Evolutionary conservation across 2,329 filamentous ascomycete species (phyloP).

Genomic region (Trematosphaeria pertusa): DNA sequence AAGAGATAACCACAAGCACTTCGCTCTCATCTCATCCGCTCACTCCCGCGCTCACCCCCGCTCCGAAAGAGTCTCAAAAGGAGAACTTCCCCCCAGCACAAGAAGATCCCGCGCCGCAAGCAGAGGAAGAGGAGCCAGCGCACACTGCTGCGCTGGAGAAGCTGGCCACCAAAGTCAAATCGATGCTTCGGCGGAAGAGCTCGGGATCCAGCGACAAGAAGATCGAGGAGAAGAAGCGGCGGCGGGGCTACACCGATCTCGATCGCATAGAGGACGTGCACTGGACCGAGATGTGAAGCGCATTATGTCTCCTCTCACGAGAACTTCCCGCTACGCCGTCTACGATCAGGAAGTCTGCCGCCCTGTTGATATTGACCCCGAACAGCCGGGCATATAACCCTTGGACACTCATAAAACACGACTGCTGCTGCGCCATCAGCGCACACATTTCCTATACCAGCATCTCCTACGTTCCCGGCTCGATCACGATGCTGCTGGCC

Average conservation of each 20-base stretch:
- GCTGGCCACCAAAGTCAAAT: slow-evolving; percentile 40
- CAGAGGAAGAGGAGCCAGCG: slow-evolving; percentile 17
- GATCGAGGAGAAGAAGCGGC: slow-evolving; percentile 29
- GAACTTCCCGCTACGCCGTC: no score
- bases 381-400: no score
- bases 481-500: no score
- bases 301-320: no score
- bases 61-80: slow-evolving; percentile 16
- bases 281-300: slow-evolving; percentile 48
- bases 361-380: no score
- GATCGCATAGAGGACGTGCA: slow-evolving; percentile 42
- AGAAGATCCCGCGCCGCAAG: slow-evolving; percentile 20
- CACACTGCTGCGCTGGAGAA: slow-evolving; percentile 33
- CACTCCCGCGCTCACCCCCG: slow-evolving; percentile 6
- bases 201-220: slow-evolving; percentile 24
- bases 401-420: no score
- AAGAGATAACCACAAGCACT: slow-evolving; percentile 3
- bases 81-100: slow-evolving; percentile 22
- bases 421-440: no score
- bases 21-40: slow-evolving; percentile 24
- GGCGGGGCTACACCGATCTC: slow-evolving; percentile 31
- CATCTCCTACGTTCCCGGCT: no score
- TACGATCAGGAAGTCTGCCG: no score
- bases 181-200: slow-evolving; percentile 35
- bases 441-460: no score